Base-by-base conservation (phyloP, 2,329 filamentous ascomycete genomes). In the Verticillium zaregamsianum region DNA sequence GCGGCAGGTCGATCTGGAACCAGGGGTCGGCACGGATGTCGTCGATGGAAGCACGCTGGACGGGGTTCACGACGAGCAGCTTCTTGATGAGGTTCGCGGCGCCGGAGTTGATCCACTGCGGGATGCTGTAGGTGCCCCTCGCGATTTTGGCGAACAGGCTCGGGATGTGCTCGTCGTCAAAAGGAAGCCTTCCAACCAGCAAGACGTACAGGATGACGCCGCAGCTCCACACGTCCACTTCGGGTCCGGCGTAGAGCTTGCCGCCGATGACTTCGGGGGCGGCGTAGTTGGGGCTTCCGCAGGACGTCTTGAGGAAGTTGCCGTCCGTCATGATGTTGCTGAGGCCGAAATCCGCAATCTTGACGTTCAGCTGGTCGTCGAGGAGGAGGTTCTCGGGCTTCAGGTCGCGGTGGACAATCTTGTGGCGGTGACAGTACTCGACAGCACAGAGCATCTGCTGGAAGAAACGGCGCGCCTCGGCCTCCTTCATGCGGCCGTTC, bases 281-380 rank as follows among this genome's bases (percentile, higher is more conserved):
- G 14, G 95, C 95, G 75, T 99, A 99, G 76, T 99, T 99, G 52
- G 95, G 95, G 72, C 94, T 98, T 59, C 95, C 95, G 71, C 95
- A 99, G 74, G 93, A 98, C 1, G 95, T 99, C 80, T 97, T 98
- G 70, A 99, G 86, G 73, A 99, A 99, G 74, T 99, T 99, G 31
- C 95, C 95, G 73, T 99, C 95, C 0, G 95, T 98, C 95, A 99
- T 99, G 78, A 99, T 99, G 74, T 99, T 99, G 80, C 94, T 98
- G 62, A 99, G 82, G 62, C 95, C 95, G 69, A 99, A 99, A 77
- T 99, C 95, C 70, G 95, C 95, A 79, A 99, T 99, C 81, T 99
- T 99, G 77, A 99, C 94, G 71, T 99, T 97, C 72, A 97, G 89
- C 63, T 96, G 90, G 67, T 96, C 92, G 77, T 99, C 95, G 59